Base-by-base conservation (phyloP, 768 basidiomycete genomes). In the Auricularia auricula-judae region DNA sequence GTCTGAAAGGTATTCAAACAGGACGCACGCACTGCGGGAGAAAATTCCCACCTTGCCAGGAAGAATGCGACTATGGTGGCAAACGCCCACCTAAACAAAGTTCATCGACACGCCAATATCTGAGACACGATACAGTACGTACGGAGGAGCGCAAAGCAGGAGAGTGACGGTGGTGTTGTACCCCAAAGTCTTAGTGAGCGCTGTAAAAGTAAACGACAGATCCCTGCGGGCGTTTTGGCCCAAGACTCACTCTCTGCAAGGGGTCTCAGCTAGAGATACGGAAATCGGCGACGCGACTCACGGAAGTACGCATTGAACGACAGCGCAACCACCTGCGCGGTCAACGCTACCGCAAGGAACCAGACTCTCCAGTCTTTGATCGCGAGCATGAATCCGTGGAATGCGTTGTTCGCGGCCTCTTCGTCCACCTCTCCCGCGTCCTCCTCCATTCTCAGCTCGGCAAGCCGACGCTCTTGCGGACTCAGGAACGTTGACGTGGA, bases 331-430 rank as follows among this genome's bases (percentile, higher is more conserved):
- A 84, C 81, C 60, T 81, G 75, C 68, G 79, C 80, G 14, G 83
- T 82, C 64, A 89, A 72, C 2, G 86, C 80, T 35, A 90, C 63
- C 21, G 87, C 80, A 54, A 95, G 78, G 82, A 83, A 89, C 87
- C 91, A 93, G 44, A 94, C 89, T 72, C 86, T 89, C 87, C 86
- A 85, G 70, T 94, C 92, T 21, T 77, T 78, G 64, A 90, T 51
- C 11, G 91, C 88, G 67, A 86, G 70, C 8, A 73, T 67, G 3
- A 91, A 71, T 8, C 88, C 88, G 29, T 74, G 72, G 14, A 72
- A 68, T 23, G 67, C 61, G 11, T 69, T 67, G 18, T 72, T 67
- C 16, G 75, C 75, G 4, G 73, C 76, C 10, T 74, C 68, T 59
- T 23, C 62, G 61, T 80, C 78, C 8, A 75, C 78, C 66, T 81